A percentile compares a stretch with the other conserved stretches of the same genome.
Conservation (phyloP, 257 asterid species). For the Fraxinus pennsylvanica region DNA sequence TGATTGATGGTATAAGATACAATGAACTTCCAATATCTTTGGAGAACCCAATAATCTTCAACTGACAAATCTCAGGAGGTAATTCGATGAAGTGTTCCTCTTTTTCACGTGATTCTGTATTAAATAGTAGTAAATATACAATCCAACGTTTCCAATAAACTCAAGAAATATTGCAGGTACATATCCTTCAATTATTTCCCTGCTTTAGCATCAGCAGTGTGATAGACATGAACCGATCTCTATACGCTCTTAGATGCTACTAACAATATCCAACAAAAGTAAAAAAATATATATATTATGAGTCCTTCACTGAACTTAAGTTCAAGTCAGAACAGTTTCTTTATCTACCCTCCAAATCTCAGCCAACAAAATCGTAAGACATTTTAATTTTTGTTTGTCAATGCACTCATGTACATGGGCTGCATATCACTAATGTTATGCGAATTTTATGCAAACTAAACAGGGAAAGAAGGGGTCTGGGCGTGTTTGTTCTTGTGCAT, state of each 20-base stretch:
- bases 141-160: conserved; percentile 24
- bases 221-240: background rate
- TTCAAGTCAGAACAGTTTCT: no score
- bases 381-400: background rate
- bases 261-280: background rate
- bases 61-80: conserved; percentile 94
- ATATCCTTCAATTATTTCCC: background rate
- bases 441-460: background rate
- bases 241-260: background rate
- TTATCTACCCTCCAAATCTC: no score
- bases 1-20: conserved; percentile 84
- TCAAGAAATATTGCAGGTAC: conserved; percentile 2
- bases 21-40: conserved; percentile 94
- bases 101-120: conserved; percentile 69
- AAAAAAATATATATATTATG: background rate
- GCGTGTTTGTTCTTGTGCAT: background rate
- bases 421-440: background rate
- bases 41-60: conserved; percentile 89
- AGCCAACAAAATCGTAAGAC: no score
- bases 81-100: conserved; percentile 86
- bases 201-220: background rate
- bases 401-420: background rate
- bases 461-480: background rate
- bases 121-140: conserved; percentile 28
- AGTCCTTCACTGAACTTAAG: no score